Evolutionary conservation across 140 eudicot species (phyloP), one percentile per base, ranked within the genome.

Genomic region (Flaveria floridana): DNA sequence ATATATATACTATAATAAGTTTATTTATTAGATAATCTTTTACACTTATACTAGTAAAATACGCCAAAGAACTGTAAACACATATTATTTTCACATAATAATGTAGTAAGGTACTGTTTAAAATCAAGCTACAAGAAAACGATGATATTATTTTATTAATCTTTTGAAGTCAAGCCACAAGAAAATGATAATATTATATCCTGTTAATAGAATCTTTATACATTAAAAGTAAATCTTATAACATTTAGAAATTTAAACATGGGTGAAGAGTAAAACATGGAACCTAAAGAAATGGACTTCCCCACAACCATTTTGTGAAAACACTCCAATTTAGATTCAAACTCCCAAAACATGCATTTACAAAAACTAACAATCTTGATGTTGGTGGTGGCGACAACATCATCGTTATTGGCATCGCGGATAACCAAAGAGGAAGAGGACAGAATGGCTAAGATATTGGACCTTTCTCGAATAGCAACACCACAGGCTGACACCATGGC

Each of bases 361-460:
- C 71, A 73, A 73, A 79, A 73, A 79, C 57, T 66, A 26, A 46
- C 79, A 56, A 73, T 79, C 44, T 73, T 79, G 46, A 79, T 73
- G 56, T 68, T 79, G 75, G 76, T 73, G 46, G 71, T 46, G 78
- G 75, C 66, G 39, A 67, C 79, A 44, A 72, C 68, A 14, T 23
- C 59, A 14, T 13, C 56, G 2, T 18, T 73, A 55, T 23, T 57
- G 14, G 44, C 83, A 73, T 44, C 71, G 2, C 65, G 83, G 55
- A 15, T 0, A 1, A 51, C n/a, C 11, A 78, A 71, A 41, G 57
- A 65, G 50, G 83, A 65, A 52, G 44, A 72, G 57, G 69, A 79
- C 21, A 72, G 55, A 11, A 21, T 64, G 62, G 69, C 75, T 65
- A 79, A 46, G 63, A 73, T 73, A 70, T 12, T 79, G 15, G 70